Evolutionary conservation across 148 eudicot species (phyloP), one percentile per base, ranked within the genome.

Genomic region (Limonium bicolor): DNA sequence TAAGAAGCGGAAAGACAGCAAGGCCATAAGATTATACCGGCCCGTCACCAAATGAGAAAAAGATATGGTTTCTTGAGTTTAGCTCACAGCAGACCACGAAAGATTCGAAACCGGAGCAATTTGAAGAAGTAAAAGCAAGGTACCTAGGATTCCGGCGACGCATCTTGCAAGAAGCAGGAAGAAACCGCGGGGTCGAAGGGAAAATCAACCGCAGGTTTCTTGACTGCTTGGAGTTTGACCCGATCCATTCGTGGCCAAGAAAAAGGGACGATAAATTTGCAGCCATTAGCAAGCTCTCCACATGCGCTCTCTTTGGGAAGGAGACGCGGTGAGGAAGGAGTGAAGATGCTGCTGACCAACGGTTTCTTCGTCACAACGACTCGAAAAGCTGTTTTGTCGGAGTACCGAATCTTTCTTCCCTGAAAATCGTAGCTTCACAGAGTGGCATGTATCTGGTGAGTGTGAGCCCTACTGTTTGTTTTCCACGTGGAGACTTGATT

Each of bases 101-200:
- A 44, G 17, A 13, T 10, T 27, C 35, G 13, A 28, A 25, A 22
- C 53, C 7, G 23, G 35, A n/a, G 35, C 16, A 7, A 27, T 2
- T 26, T 4, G 31, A 48, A 32, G 3, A 6, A 14, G 5, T 16
- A 27, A 11, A 34, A 7, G 35, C 32, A 12, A n/a, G 42, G 30
- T 29, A 80, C 88, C 83, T 73, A 39, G 57, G 41, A 54, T 59
- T 69, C 23, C 79, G 79, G 33, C 56, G 69, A 2, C 82, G 78
- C 69, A 61, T 70, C 30, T 45, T 66, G 48, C 82, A 71, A 24
- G 68, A 68, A 41, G 67, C 57, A 14, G 70, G 51, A 45, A 27
- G 40, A 25, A 50, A 66, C 2, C 72, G 73, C 36, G n/a, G n/a
- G n/a, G n/a, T n/a, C n/a, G 56, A 62, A 9, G 62, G 63, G 7